Conservation (phyloP, 495 filamentous ascomycete species). For the Penicillium dipodomyicola region DNA sequence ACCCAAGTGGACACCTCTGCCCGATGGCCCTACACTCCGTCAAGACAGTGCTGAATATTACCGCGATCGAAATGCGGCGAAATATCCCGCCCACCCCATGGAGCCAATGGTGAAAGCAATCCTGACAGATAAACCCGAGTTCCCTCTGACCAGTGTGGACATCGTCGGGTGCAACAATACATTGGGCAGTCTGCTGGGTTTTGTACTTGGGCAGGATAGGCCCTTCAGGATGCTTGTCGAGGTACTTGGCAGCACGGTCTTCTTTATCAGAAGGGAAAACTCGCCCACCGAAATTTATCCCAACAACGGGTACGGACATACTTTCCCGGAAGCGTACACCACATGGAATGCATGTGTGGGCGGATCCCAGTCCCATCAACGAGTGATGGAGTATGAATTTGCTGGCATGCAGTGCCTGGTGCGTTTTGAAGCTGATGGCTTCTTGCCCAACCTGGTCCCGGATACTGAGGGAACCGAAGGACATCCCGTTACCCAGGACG, state of each 20-base stretch:
- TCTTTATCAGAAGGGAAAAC: conserved; percentile 60
- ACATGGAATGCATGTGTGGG: conserved; percentile 50
- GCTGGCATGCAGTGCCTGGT: conserved; percentile 54
- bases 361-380: conserved; percentile 59
- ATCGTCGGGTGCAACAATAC: conserved; percentile 63
- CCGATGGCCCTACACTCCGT: conserved; percentile 33
- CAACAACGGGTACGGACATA: conserved; percentile 58
- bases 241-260: conserved; percentile 57
- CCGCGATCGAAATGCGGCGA: conserved; percentile 62
- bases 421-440: conserved; percentile 64
- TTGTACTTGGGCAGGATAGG: conserved; percentile 46
- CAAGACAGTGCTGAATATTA: conserved; percentile 54
- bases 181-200: conserved; percentile 55
- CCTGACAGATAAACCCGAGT: conserved; percentile 33
- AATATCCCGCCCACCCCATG: conserved; percentile 53
- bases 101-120: conserved; percentile 57
- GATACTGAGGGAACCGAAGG: neutral
- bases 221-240: conserved; percentile 61
- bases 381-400: conserved; percentile 59
- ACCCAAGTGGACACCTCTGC: conserved; percentile 56
- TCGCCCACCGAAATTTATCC: conserved; percentile 51
- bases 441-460: conserved; percentile 30
- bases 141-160: conserved; percentile 46
- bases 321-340: conserved; percentile 64
- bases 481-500: neutral